Evolutionary conservation across 2,329 filamentous ascomycete genomes (phyloP).

Genomic region (Trichoderma koningii): DNA sequence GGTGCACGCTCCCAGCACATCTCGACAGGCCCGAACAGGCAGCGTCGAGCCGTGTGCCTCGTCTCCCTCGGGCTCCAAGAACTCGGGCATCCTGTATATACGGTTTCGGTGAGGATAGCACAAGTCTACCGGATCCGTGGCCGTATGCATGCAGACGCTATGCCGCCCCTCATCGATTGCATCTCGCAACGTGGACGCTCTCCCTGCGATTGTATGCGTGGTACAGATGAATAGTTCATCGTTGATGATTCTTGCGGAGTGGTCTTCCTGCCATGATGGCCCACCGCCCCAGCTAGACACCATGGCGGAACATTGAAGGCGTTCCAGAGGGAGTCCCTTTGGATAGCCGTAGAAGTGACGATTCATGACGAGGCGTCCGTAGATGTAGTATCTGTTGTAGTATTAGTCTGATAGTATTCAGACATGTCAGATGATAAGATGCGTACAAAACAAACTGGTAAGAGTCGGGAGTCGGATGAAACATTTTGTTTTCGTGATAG

Average conservation of each 20-base stretch:
- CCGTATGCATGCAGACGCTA: background rate
- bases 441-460: background rate
- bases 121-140: background rate
- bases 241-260: background rate
- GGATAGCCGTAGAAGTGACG: background rate
- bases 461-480: background rate
- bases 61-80: background rate
- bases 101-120: background rate
- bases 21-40: background rate
- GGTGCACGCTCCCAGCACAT: background rate
- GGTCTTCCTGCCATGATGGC: background rate
- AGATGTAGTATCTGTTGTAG: background rate
- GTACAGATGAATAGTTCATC: constrained; percentile 14
- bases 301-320: background rate
- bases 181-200: background rate
- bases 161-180: background rate
- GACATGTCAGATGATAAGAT: background rate
- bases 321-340: background rate
- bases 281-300: background rate
- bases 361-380: background rate
- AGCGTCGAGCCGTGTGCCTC: background rate
- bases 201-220: background rate
- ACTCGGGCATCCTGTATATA: background rate
- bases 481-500: background rate
- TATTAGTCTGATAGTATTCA: background rate